phyloP scores from a whole-genome alignment of 306 rosid genomes.

The Sechiopsis laciniata region DNA sequence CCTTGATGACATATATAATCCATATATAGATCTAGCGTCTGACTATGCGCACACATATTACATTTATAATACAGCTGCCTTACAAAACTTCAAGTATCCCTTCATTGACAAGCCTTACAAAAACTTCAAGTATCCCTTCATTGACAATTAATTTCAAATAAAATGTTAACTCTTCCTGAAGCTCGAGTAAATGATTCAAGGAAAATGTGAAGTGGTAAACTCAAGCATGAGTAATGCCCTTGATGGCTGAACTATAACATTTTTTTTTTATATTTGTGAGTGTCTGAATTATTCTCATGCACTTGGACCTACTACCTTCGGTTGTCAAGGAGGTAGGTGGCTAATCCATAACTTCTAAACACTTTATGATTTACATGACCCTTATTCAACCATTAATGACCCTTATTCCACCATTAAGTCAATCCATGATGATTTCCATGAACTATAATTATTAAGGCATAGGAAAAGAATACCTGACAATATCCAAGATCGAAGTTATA shows the following conservation, averaged over 20 bases:
- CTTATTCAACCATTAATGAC: no score
- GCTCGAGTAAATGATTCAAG: neutral
- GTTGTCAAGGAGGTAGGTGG: no score
- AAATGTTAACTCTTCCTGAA: neutral
- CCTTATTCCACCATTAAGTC: no score
- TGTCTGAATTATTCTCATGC: no score
- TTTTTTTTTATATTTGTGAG: no score
- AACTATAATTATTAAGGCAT: neutral
- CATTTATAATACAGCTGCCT: neutral
- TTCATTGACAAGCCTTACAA: neutral
- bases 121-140: neutral
- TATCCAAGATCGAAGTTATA: constrained; percentile 99
- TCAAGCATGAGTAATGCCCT: neutral
- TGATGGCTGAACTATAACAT: no score
- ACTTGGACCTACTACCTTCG: no score
- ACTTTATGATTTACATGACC: no score
- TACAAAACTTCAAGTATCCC: neutral
- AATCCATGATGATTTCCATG: no score
- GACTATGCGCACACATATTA: neutral
- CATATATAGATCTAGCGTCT: neutral
- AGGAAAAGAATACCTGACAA: constrained; percentile 66
- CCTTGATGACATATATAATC: neutral
- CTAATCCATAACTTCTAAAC: no score
- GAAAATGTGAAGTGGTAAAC: neutral
- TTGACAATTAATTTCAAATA: neutral